phyloP scores from a whole-genome alignment of 192 early-diverging fungal species.

The Cladochytrium replicatum region DNA sequence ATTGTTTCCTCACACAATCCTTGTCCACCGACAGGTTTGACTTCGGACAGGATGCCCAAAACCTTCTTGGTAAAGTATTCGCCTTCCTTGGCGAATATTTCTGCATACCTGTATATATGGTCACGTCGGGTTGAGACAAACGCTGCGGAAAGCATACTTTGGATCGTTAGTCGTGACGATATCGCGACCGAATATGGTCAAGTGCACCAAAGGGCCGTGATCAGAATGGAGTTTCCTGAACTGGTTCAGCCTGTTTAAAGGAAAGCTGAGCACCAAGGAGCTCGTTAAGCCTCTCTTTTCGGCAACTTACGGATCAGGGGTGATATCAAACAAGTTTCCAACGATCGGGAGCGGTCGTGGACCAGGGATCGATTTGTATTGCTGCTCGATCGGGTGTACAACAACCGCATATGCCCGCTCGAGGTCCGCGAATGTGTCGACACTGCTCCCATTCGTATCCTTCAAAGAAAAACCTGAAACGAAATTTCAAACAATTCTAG shows the following conservation, averaged over 20 bases:
- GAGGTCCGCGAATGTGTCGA: too few relatives aligned
- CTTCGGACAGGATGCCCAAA: constrained; percentile 20
- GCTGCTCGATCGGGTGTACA: too few relatives aligned
- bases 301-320: constrained; percentile 2
- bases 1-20: background rate
- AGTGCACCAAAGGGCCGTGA: constrained; percentile 30
- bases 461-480: too few relatives aligned
- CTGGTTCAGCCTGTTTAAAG: constrained; percentile 7
- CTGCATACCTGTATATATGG: constrained; percentile 25
- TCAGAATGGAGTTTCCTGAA: too few relatives aligned
- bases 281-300: background rate
- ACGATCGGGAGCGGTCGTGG: constrained; percentile 6
- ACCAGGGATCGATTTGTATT: constrained; percentile 1
- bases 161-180: constrained; percentile 30
- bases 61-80: constrained; percentile 47
- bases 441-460: too few relatives aligned
- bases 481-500: too few relatives aligned
- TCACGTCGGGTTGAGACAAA: too few relatives aligned
- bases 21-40: constrained; percentile 33
- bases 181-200: constrained; percentile 5
- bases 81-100: constrained; percentile 32
- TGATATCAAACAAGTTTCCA: constrained; percentile 9
- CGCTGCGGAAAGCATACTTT: too few relatives aligned
- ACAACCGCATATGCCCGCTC: too few relatives aligned
- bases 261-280: background rate